phyloP scores from a whole-genome alignment of 768 basidiomycete genomes.

The Podaxis pistillaris region DNA sequence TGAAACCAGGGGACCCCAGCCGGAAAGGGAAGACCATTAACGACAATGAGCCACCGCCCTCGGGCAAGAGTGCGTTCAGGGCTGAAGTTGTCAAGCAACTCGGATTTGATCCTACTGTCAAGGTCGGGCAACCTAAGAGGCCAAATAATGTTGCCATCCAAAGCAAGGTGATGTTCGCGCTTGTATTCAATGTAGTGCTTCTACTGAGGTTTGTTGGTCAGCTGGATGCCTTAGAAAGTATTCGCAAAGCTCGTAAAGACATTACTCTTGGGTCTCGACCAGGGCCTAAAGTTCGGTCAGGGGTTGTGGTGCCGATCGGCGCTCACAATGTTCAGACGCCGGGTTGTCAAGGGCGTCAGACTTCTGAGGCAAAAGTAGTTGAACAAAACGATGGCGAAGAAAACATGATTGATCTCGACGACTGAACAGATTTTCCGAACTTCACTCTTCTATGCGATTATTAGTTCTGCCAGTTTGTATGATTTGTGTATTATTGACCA shows the following conservation, averaged over 20 bases:
- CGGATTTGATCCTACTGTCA: slow-evolving; percentile 76
- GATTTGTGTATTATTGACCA: background rate
- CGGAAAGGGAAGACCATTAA: slow-evolving; percentile 5
- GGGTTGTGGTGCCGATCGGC: slow-evolving; percentile 39
- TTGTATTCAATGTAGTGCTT: background rate
- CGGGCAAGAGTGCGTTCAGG: slow-evolving; percentile 45
- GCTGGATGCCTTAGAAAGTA: slow-evolving; percentile 55
- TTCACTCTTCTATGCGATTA: background rate
- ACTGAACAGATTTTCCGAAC: slow-evolving; percentile 16
- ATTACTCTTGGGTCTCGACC: slow-evolving; percentile 63
- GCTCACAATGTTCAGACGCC: slow-evolving; percentile 17
- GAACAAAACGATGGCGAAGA: slow-evolving; percentile 16
- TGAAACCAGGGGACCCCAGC: slow-evolving; percentile 17
- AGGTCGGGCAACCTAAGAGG: slow-evolving; percentile 43
- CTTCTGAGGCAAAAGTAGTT: slow-evolving; percentile 1
- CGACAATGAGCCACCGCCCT: background rate
- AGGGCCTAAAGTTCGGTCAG: slow-evolving; percentile 63
- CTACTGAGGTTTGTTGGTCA: slow-evolving; percentile 24
- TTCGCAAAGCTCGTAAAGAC: slow-evolving; percentile 48
- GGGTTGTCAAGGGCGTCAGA: background rate
- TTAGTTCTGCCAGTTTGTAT: background rate
- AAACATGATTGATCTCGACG: slow-evolving; percentile 47
- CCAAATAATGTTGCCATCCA: slow-evolving; percentile 38
- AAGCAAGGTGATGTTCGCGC: slow-evolving; percentile 50
- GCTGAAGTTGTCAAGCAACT: slow-evolving; percentile 65